These are phyloP conservation scores for Ophiostoma montium DNA, from an alignment of 2,329 filamentous ascomycete species.

Conservation along the genomic window DNA sequence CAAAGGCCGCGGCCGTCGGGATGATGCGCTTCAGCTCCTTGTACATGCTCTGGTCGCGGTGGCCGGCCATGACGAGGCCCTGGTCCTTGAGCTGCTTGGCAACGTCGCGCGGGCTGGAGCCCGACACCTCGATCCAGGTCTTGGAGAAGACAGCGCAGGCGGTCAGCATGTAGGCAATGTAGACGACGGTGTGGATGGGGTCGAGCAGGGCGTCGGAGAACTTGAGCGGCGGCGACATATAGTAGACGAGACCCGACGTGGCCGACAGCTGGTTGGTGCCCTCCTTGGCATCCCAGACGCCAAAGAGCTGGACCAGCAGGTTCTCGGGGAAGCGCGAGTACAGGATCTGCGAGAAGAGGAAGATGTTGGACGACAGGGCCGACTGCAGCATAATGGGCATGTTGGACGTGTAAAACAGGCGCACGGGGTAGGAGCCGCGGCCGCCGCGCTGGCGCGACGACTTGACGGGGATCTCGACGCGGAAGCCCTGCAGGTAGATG, in stretches of 20 bases:
- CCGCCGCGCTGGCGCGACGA: constrained; percentile 97
- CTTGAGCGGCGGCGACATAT: constrained; percentile 98
- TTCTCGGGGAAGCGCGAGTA: constrained; percentile 99
- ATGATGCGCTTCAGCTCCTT: constrained; percentile 99
- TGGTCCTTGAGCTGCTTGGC: constrained; percentile 99
- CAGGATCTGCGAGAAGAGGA: constrained; percentile 98
- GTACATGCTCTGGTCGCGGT: constrained; percentile 99
- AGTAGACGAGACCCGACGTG: constrained; percentile 89
- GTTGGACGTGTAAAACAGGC: constrained; percentile 99
- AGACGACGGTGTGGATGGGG: constrained; percentile 89
- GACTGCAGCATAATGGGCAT: constrained; percentile 99
- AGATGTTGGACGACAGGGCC: constrained; percentile 95
- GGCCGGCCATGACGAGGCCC: constrained; percentile 97
- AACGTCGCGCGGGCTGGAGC: constrained; percentile 92
- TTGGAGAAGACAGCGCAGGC: constrained; percentile 94
- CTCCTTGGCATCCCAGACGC: constrained; percentile 96
- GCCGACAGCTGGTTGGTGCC: constrained; percentile 92
- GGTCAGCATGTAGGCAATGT: constrained; percentile 94
- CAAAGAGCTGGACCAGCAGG: constrained; percentile 90
- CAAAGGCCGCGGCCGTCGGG: constrained; percentile 92
- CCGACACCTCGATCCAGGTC: constrained; percentile 99
- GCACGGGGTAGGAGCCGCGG: constrained; percentile 93
- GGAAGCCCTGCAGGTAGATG: constrained; percentile 99
- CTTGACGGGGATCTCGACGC: constrained; percentile 99
- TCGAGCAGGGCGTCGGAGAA: constrained; percentile 94